These are phyloP conservation scores for Leptographium flavum DNA, from an alignment of 2,329 filamentous ascomycete species.

Conservation along the genomic window DNA sequence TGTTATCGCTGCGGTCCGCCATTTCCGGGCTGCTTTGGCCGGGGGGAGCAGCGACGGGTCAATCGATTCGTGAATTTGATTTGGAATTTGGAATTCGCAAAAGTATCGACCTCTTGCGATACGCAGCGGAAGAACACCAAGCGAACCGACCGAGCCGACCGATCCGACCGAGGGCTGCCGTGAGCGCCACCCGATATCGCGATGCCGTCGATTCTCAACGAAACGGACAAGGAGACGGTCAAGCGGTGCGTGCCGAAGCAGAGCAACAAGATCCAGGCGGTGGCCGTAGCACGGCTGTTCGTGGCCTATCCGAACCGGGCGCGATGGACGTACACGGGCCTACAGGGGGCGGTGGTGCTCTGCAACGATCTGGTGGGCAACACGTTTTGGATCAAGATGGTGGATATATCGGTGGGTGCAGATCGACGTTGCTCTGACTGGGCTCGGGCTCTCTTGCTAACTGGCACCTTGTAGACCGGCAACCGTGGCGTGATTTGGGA, in stretches of 20 bases:
- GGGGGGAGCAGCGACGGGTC: no score
- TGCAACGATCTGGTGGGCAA: conserved; percentile 90
- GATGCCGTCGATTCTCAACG: conserved; percentile 60
- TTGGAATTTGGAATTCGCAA: no score
- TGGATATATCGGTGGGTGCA: conserved; percentile 76
- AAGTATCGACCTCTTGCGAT: no score
- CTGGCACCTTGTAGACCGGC: conserved; percentile 29
- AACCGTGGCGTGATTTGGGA: conserved; percentile 87
- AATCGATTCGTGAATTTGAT: no score
- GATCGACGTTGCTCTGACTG: neutral
- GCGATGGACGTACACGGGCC: conserved; percentile 85
- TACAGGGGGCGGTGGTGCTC: conserved; percentile 83
- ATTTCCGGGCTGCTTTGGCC: no score
- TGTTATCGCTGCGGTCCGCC: no score
- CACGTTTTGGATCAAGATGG: conserved; percentile 95
- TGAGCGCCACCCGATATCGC: no score
- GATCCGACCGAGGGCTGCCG: no score
- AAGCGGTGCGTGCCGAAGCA: conserved; percentile 88
- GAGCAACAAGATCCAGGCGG: conserved; percentile 93
- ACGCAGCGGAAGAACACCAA: no score
- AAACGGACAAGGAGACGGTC: conserved; percentile 92
- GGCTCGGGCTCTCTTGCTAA: conserved; percentile 5
- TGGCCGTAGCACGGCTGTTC: conserved; percentile 86
- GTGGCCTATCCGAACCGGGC: conserved; percentile 75
- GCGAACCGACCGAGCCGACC: no score